phyloP scores from a whole-genome alignment of 257 asterid genomes.

The Gardenia jasminoides region DNA sequence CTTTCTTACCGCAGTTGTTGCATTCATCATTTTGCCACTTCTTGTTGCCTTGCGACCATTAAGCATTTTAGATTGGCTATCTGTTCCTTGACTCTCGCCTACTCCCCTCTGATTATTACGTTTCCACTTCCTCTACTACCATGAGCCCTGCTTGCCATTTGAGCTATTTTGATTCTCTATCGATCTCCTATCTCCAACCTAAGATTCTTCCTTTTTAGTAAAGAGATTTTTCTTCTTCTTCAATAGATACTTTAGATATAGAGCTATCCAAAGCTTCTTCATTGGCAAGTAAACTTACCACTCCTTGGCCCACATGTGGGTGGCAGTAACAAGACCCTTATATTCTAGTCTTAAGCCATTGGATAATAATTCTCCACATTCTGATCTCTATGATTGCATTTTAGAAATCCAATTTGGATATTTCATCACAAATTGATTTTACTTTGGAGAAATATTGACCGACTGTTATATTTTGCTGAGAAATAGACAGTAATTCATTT shows the following conservation, averaged over 20 bases:
- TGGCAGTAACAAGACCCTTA: not conserved
- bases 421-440: no score
- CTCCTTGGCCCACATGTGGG: not conserved
- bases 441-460: not conserved
- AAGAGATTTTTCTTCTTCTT: constrained; percentile 2
- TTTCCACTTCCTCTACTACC: not conserved
- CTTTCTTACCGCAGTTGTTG: not conserved
- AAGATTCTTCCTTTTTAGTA: not conserved
- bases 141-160: not conserved
- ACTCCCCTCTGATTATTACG: no score
- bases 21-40: not conserved
- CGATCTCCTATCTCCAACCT: not conserved
- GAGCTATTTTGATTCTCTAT: not conserved
- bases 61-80: no score
- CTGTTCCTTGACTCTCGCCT: no score
- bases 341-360: not conserved
- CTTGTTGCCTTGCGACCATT: no score
- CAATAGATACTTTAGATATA: not conserved
- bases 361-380: not conserved
- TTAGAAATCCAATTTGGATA: not conserved
- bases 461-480: not conserved
- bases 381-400: not conserved
- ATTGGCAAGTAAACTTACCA: not conserved
- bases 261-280: not conserved
- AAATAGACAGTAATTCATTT: not conserved